Conservation (phyloP, 1,284 basidiomycete species). For the Afroboletus lepidellus region DNA sequence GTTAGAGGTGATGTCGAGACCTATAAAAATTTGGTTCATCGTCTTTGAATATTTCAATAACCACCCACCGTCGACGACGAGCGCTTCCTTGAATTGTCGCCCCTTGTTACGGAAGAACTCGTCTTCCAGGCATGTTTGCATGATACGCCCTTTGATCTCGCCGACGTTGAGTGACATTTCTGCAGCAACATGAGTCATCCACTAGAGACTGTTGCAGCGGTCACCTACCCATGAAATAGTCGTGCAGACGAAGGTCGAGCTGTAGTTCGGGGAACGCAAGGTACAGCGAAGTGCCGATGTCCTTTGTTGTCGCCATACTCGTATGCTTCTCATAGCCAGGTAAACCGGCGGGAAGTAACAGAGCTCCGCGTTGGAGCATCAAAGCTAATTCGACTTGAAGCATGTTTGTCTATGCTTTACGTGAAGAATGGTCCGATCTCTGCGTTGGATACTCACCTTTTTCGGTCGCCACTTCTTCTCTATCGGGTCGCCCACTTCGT, state of each 20-base stretch:
- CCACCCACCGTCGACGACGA: constrained; percentile 64
- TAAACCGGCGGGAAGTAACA: constrained; percentile 73
- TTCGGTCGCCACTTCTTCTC: constrained; percentile 73
- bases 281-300: constrained; percentile 55
- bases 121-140: constrained; percentile 49
- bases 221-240: constrained; percentile 81
- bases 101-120: constrained; percentile 34
- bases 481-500: constrained; percentile 77
- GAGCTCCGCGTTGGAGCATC: constrained; percentile 49
- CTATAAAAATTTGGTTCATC: constrained; percentile 41
- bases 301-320: constrained; percentile 26
- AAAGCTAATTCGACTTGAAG: constrained; percentile 74
- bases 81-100: constrained; percentile 35
- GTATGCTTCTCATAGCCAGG: constrained; percentile 58
- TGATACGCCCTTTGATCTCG: constrained; percentile 54
- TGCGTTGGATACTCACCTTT: constrained; percentile 47
- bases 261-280: constrained; percentile 68
- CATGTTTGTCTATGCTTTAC: constrained; percentile 64
- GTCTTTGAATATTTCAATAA: not conserved
- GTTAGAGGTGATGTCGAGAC: constrained; percentile 77
- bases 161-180: constrained; percentile 79
- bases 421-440: constrained; percentile 2
- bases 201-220: not conserved
- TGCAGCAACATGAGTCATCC: constrained; percentile 29
- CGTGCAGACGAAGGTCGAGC: constrained; percentile 74